A percentile compares a stretch with the other conserved stretches of the same genome.
Evolutionary conservation across 2,329 filamentous ascomycete species (phyloP).

Genomic region (Pseudogymnoascus sp.): DNA sequence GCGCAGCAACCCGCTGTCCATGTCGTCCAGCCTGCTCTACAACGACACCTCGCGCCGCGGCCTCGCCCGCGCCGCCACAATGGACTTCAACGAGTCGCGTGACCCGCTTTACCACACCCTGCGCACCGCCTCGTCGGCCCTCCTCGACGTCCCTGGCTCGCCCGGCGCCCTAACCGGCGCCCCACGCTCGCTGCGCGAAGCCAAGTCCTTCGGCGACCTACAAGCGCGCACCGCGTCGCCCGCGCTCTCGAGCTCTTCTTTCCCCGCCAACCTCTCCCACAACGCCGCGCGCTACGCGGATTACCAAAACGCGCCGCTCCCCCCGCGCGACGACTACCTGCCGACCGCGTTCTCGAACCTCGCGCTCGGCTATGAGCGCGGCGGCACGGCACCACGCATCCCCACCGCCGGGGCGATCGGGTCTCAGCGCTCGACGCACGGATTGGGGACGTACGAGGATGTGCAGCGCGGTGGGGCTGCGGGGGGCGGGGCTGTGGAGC

Average conservation of each 20-base stretch:
- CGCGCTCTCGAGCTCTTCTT: conserved; percentile 81
- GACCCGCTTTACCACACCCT: conserved; percentile 68
- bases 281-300: conserved; percentile 54
- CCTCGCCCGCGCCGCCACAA: conserved; percentile 90
- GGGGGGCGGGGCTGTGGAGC: conserved; percentile 35
- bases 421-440: conserved; percentile 47
- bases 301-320: conserved; percentile 64
- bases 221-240: conserved; percentile 93
- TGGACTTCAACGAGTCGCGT: conserved; percentile 82
- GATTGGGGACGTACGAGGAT: conserved; percentile 20
- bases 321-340: conserved; percentile 51
- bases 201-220: conserved; percentile 94
- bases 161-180: conserved; percentile 55
- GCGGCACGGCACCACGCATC: conserved; percentile 22
- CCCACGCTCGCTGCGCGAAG: conserved; percentile 75
- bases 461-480: conserved; percentile 18
- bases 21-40: conserved; percentile 41
- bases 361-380: conserved; percentile 39
- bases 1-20: conserved; percentile 25
- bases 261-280: conserved; percentile 59
- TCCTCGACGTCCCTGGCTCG: conserved; percentile 82
- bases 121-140: conserved; percentile 69
- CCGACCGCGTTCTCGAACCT: conserved; percentile 51
- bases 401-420: conserved; percentile 50
- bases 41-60: conserved; percentile 73